Base-by-base conservation (phyloP, 805 yeast species). In the Yamadazyma scolyti region DNA sequence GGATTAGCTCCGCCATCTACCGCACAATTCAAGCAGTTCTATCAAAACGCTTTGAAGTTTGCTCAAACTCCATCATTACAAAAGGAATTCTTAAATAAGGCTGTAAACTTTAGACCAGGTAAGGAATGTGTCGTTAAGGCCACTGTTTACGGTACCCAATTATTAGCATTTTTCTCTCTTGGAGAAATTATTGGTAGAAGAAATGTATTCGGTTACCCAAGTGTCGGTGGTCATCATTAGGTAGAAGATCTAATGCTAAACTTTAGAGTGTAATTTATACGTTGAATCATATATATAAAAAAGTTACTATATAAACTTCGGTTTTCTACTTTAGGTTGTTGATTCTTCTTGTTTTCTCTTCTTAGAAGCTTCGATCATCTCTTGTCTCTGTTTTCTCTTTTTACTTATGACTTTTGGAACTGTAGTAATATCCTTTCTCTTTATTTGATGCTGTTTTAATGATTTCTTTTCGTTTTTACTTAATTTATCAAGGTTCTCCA, bases 121-220 rank as follows among this genome's bases (percentile, higher is more conserved):
- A 79, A 73, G 59, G 78, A 73, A 46, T 71, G 72, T 52, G 71
- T 65, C 44, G 61, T 77, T 48, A 78, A 75, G 64, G 83, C 73
- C 58, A 81, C 82, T 48, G 81, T 89, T 28, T 79, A 77, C 64
- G 79, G 78, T 46, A 65, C 88, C 47, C 98, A 93, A 68, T 65
- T 90, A 34, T 69, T 85, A 45, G 98, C 97, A 43, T 74, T 89
- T 58, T 93, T 88, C 66, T 78, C 97, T 16, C 72, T 90, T 27
- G 98, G 98, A 58, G 98, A 93, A 74, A 78, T 89, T 48, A 73
- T 93, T 54, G 98, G 98, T 55, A 87, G 97, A 74, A 83, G 97
- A 73, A 78, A 84, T 53, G 50, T 93, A 39, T 84, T 88, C 54
- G 96, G 97, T 47, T 90, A 93, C 73, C 84, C 85, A 54, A 52